Evolutionary conservation across 164 flowering plant genomes (phyloP).

Genomic region (Buxus sempervirens): DNA sequence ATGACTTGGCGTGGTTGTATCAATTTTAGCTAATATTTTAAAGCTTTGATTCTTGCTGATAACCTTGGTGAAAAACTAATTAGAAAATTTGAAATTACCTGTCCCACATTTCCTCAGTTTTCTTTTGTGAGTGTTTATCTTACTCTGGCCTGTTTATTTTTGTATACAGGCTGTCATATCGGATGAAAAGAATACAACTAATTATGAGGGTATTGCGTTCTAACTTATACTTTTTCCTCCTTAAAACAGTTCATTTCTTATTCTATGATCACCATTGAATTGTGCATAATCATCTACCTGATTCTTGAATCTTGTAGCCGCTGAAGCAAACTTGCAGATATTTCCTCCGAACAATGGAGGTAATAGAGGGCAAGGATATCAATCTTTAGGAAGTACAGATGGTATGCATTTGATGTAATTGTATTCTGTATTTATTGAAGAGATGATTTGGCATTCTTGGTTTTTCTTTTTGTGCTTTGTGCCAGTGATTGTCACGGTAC

Average conservation of each 20-base stretch:
- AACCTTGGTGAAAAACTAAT: too few relatives aligned
- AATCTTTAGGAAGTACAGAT: slow-evolving; percentile 47
- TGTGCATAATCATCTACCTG: not conserved
- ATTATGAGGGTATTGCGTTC: slow-evolving; percentile 45
- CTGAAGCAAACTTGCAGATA: slow-evolving; percentile 67
- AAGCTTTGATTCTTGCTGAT: too few relatives aligned
- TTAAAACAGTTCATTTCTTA: not conserved
- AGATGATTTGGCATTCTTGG: too few relatives aligned
- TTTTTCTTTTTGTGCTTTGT: too few relatives aligned
- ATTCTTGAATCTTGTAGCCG: slow-evolving; percentile 40
- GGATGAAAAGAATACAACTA: slow-evolving; percentile 46
- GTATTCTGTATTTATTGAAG: not conserved
- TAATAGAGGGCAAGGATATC: slow-evolving; percentile 53
- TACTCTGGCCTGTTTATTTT: not conserved
- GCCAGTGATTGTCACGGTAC: too few relatives aligned
- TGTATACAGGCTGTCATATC: slow-evolving; percentile 62
- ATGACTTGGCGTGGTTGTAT: too few relatives aligned
- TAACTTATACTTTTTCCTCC: slow-evolving; percentile 1
- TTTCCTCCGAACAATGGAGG: slow-evolving; percentile 74
- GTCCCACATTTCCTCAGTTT: too few relatives aligned
- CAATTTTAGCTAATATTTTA: too few relatives aligned
- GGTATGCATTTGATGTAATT: slow-evolving; percentile 40
- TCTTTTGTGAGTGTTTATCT: slow-evolving; percentile 7
- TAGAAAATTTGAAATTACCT: too few relatives aligned
- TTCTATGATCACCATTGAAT: not conserved